A percentile compares a stretch with the other conserved stretches of the same genome.
These are phyloP conservation scores for Umbellularia californica DNA, from an alignment of 164 flowering plant genomes.

Conservation along the genomic window DNA sequence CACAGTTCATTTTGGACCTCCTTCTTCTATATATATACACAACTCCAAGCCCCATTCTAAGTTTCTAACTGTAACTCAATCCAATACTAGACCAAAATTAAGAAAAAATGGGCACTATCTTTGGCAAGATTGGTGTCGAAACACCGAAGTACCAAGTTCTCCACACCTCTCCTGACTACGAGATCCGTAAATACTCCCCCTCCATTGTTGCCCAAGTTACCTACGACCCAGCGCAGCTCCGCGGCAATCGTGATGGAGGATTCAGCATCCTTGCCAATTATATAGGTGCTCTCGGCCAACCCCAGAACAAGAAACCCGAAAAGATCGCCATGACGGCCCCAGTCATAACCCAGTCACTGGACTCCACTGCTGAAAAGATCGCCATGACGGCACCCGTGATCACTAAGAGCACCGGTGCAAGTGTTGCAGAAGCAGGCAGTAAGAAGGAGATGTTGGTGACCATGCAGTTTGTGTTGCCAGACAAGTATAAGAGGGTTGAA, in stretches of 20 bases:
- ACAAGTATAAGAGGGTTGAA: conserved; percentile 56
- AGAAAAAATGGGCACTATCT: conserved; percentile 52
- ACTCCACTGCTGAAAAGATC: conserved; percentile 33
- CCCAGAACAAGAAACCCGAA: conserved; percentile 68
- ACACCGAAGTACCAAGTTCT: conserved; percentile 65
- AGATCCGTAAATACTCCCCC: conserved; percentile 67
- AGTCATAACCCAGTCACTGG: conserved; percentile 47
- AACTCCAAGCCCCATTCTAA: not conserved
- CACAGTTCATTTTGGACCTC: not conserved
- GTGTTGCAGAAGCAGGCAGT: conserved; percentile 17
- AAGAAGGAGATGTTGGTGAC: conserved; percentile 38
- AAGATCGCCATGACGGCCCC: conserved; percentile 90
- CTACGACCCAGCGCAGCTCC: conserved; percentile 56
- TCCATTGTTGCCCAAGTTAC: conserved; percentile 64
- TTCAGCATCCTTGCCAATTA: conserved; percentile 68
- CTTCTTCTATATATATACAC: not conserved
- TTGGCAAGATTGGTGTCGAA: conserved; percentile 72
- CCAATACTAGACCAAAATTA: not conserved
- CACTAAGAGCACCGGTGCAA: conserved; percentile 18
- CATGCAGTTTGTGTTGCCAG: conserved; percentile 74
- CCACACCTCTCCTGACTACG: conserved; percentile 50
- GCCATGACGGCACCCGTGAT: conserved; percentile 82
- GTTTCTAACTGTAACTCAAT: not conserved
- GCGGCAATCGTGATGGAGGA: conserved; percentile 68
- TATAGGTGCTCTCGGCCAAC: conserved; percentile 73